These are phyloP conservation scores for Petunia hybrid DNA, from an alignment of 305 asterid species.

Conservation along the genomic window DNA sequence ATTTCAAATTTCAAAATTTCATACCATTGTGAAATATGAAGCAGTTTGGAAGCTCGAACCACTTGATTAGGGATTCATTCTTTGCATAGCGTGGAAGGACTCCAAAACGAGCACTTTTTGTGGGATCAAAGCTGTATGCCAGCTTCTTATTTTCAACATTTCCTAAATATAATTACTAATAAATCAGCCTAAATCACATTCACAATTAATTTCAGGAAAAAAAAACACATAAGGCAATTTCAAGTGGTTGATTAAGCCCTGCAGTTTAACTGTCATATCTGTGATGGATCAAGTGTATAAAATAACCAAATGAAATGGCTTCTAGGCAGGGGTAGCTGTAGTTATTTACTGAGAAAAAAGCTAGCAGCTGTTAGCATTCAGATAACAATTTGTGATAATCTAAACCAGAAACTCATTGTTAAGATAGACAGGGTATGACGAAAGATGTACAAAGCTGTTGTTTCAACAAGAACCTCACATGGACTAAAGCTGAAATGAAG, in stretches of 20 bases:
- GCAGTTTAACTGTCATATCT: neutral
- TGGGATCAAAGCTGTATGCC: conserved; percentile 70
- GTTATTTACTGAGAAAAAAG: no score
- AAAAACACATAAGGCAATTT: neutral
- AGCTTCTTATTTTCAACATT: conserved; percentile 86
- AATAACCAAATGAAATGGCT: no score
- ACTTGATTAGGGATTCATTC: conserved; percentile 75
- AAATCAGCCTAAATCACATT: neutral
- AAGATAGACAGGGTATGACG: no score
- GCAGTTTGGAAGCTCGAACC: conserved; percentile 99
- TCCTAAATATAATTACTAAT: conserved; percentile 57
- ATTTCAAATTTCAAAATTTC: conserved; percentile 33
- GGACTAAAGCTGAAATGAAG: no score
- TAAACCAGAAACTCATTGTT: no score
- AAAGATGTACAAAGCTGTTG: no score
- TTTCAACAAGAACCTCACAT: no score
- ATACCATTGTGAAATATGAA: conserved; percentile 94
- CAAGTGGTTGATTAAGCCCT: neutral
- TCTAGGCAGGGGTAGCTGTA: no score
- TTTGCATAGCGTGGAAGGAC: conserved; percentile 90
- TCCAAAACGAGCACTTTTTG: conserved; percentile 93
- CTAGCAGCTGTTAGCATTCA: no score
- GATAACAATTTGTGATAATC: no score
- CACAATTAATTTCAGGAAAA: neutral
- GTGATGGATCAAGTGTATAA: neutral